Base-by-base conservation (phyloP, 225 moss, liverwort and hornwort species). In the Pleurozium schreberi region DNA sequence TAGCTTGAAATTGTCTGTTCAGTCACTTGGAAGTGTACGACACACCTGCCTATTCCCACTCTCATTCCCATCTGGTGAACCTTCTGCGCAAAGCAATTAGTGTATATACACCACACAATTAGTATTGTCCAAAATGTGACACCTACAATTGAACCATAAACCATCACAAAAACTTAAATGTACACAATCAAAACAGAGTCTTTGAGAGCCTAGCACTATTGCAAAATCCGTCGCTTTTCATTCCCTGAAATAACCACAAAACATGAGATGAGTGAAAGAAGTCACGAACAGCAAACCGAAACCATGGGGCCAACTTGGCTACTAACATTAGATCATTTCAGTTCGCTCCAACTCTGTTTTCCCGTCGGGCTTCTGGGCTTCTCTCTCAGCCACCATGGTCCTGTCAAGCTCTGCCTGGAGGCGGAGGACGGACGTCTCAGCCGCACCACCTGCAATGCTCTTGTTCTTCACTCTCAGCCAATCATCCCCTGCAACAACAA, bases 401-500 rank as follows among this genome's bases (percentile, higher is more conserved):
- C 17, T 28, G 27, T 71, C 28, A 10, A 18, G 3, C 30, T 3
- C 4, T 47, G 18, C 45, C 47, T 30, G 27, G 40, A 2, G 40
- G 27, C 2, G 27, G 27, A 26, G 17, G 17, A 42, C 5, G 0
- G 16, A 28, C 0, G 3, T 47, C 12, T 49, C 7, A 18, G 47
- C 31, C 47, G 45, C 19, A 49, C 75, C 49, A 31, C 0, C 1
- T 2, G 5, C 31, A 49, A 19, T 11, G 30, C 0, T 45, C 30
- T 45, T 27, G 47, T 49, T 47, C 19, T 6, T 49, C 1, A 33
- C 75, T 75, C 50, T 20, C 1, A 33, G 50, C 4, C 49, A 75
- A 11, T 8, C 1, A 33, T 12, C 0, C 0, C 0, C 50, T 49
- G 33, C 49, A 49, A 7, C 31, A 28, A 74, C 47, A 45, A 30